A percentile compares a stretch with the other conserved stretches of the same genome.
phyloP scores from a whole-genome alignment of 75 land plant species.

The Sequoiadendron giganteum region DNA sequence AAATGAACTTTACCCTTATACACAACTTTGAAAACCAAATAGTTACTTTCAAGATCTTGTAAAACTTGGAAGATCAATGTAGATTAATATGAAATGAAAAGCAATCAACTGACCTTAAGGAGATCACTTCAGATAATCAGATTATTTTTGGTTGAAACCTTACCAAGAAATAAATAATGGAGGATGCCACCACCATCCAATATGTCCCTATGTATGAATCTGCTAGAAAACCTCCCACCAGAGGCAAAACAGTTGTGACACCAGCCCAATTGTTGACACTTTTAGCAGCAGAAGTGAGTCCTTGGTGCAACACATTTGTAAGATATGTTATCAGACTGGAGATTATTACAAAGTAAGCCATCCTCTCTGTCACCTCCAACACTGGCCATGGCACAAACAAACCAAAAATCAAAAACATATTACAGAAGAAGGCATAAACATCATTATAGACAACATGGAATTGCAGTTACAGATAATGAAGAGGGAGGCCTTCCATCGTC shows the following conservation, averaged over 20 bases:
- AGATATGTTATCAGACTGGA: slow-evolving; percentile 25
- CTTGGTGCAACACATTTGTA: slow-evolving; percentile 21
- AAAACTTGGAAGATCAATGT: no score
- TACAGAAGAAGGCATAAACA: not conserved
- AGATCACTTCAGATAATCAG: no score
- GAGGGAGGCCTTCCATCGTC: slow-evolving; percentile 61
- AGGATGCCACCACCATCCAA: slow-evolving; percentile 21
- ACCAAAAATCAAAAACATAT: not conserved
- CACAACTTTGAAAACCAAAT: no score
- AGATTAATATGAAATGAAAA: no score
- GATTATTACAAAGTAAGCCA: slow-evolving; percentile 18
- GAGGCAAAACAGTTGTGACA: slow-evolving; percentile 18
- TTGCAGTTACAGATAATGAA: slow-evolving; percentile 47
- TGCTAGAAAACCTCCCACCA: slow-evolving; percentile 26
- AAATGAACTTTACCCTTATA: no score
- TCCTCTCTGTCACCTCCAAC: slow-evolving; percentile 20
- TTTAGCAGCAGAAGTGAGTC: slow-evolving; percentile 11
- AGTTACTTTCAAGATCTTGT: no score
- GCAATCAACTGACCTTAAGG: no score
- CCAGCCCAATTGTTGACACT: slow-evolving; percentile 32
- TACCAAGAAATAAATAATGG: slow-evolving; percentile 28
- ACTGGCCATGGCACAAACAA: slow-evolving; percentile 15
- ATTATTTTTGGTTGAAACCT: not conserved
- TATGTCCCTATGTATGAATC: slow-evolving; percentile 23
- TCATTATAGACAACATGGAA: no score